phyloP scores from a whole-genome alignment of 192 early-diverging fungal species.

The Podochytrium sp. region DNA sequence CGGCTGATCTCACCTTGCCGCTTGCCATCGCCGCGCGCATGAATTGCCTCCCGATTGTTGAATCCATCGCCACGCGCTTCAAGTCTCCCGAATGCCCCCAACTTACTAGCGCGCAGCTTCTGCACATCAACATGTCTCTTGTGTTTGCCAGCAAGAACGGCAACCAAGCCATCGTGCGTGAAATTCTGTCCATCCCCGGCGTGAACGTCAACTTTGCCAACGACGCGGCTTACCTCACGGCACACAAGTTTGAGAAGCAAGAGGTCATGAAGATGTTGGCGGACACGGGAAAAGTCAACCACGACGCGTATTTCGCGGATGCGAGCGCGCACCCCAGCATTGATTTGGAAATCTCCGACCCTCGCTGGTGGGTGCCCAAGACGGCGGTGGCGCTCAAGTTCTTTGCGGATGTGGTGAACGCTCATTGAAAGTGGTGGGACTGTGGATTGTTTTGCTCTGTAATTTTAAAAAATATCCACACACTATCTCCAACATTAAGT shows the following conservation, averaged over 20 bases:
- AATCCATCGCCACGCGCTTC: not conserved
- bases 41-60: not conserved
- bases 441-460: not conserved
- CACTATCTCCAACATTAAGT: too few species aligned
- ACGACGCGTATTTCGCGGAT: not conserved
- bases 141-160: slow-evolving; percentile 3
- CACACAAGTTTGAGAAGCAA: not conserved
- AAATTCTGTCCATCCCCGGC: not conserved
- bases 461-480: too few species aligned
- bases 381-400: not conserved
- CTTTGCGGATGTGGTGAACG: not conserved
- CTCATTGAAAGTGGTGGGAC: not conserved
- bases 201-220: slow-evolving; percentile 3
- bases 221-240: slow-evolving; percentile 13
- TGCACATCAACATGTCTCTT: slow-evolving; percentile 1
- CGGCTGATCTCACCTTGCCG: not conserved
- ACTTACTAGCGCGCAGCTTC: not conserved
- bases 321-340: not conserved
- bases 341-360: slow-evolving; percentile 21
- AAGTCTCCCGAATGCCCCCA: too few species aligned
- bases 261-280: not conserved
- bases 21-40: slow-evolving; percentile 10
- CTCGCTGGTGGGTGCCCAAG: slow-evolving; percentile 10
- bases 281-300: not conserved
- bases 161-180: not conserved